Base-by-base conservation (phyloP, 345 rosid genomes). In the Balakata baccata region DNA sequence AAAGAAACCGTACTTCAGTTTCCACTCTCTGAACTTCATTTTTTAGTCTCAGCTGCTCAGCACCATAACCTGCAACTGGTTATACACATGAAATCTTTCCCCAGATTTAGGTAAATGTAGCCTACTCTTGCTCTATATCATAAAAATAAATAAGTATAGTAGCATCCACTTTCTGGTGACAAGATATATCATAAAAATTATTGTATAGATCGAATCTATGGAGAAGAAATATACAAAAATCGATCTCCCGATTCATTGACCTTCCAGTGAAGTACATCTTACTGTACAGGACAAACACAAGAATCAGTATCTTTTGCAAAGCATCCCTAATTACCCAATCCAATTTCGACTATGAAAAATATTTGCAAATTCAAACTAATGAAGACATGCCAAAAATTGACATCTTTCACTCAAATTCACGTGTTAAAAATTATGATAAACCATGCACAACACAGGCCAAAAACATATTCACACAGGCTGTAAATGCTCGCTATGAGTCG, bases 1-100 rank as follows among this genome's bases (percentile, higher is more conserved):
- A 64, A 81, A 66, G 47, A 82, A 83, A 51, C 74, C 84, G 25
- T 61, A 66, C 79, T 85, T 86, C 84, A 75, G 66, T 70, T 84
- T 87, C 83, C 91, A 87, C 75, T 75, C 88, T 52, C 90, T 88
- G 68, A 87, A 79, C 84, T 90, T 90, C 83, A 78, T 83, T 1
- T 82, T 88, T 34, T 90, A 84, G 78, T 25, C 45, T 58, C 16
- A 18, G 16, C 59, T 77, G 20, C 45, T 58, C 16, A 18, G 16
- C 59, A 61, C 8, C 37, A n/a, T 0, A 14, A 51, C 1, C 20
- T 12, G 38, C 25, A 64, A 3, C 50, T 14, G 12, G 8, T 25
- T 9, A 7, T 3, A 71, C n/a, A 17, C 57, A 6, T 18, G 18
- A 71, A 18, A 29, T 47, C 43, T 4, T 61, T 6, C 12, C 64